Percentiles rank a stretch among this genome's conserved stretches.
Conservation (phyloP, 192 early-diverging fungal genomes). For the Backusella australiensis region DNA sequence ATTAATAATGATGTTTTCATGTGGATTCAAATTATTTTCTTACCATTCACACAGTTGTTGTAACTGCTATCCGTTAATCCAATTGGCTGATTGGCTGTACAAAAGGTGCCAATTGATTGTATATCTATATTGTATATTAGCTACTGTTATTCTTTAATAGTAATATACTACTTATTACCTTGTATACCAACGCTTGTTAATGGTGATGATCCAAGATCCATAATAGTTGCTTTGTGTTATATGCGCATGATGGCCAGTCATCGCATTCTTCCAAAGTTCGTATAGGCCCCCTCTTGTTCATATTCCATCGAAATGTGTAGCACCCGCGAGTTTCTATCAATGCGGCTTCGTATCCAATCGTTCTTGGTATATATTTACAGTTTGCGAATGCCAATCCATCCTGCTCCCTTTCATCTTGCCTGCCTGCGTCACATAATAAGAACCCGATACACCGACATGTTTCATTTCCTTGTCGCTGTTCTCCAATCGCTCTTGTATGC, state of each 20-base stretch:
- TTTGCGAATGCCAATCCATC: constrained; percentile 51
- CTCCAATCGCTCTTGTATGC: constrained; percentile 17
- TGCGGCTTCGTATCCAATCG: constrained; percentile 42
- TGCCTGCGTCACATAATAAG: constrained; percentile 22
- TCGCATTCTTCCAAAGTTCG: constrained; percentile 63
- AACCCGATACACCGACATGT: constrained; percentile 38
- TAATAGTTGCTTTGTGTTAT: constrained; percentile 42
- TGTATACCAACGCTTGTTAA: constrained; percentile 57
- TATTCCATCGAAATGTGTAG: constrained; percentile 53
- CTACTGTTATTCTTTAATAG: not conserved
- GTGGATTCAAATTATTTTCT: too few species aligned
- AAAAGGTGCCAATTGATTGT: constrained; percentile 38
- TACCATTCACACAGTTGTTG: too few species aligned
- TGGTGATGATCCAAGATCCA: constrained; percentile 58
- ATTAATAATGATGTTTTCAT: constrained; percentile 16
- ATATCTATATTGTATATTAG: constrained; percentile 24
- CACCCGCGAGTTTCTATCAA: constrained; percentile 1
- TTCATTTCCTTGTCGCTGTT: constrained; percentile 25
- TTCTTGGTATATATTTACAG: constrained; percentile 58
- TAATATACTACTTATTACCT: constrained; percentile 20
- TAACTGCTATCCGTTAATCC: constrained; percentile 17
- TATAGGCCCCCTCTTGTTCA: constrained; percentile 48
- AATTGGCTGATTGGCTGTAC: constrained; percentile 36
- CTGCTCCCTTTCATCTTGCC: constrained; percentile 31
- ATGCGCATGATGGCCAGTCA: constrained; percentile 42